Conservation (phyloP, 495 filamentous ascomycete genomes). For the Podospora sp. region DNA sequence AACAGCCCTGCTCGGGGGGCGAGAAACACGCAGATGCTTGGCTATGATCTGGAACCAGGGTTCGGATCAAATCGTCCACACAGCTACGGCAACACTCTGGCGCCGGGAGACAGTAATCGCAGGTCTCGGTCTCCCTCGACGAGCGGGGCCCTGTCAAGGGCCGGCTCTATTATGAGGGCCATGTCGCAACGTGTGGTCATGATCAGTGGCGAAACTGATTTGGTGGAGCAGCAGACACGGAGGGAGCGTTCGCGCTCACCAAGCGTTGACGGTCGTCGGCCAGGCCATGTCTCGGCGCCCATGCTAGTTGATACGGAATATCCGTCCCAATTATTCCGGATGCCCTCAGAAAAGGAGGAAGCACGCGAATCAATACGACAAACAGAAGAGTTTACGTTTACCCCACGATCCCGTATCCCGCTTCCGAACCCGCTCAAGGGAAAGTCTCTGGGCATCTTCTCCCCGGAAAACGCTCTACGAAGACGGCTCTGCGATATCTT, state of each 20-base stretch:
- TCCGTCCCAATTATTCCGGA: slow-evolving; percentile 47
- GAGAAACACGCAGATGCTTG: slow-evolving; percentile 50
- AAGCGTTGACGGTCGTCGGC: slow-evolving; percentile 42
- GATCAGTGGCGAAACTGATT: slow-evolving; percentile 80
- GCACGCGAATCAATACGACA: slow-evolving; percentile 39
- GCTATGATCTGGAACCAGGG: slow-evolving; percentile 56
- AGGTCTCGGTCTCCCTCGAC: slow-evolving; percentile 62
- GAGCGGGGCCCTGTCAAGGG: slow-evolving; percentile 68
- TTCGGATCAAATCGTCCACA: slow-evolving; percentile 42
- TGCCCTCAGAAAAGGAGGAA: slow-evolving; percentile 50
- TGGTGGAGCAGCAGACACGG: slow-evolving; percentile 73
- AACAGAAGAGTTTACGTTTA: slow-evolving; percentile 28
- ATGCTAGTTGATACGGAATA: slow-evolving; percentile 58
- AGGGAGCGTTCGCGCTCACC: slow-evolving; percentile 63
- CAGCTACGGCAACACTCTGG: slow-evolving; percentile 52
- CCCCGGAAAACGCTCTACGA: slow-evolving; percentile 73
- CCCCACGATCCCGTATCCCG: slow-evolving; percentile 43
- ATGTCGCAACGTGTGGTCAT: slow-evolving; percentile 99
- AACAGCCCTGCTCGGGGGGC: slow-evolving; percentile 39
- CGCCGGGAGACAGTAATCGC: slow-evolving; percentile 43
- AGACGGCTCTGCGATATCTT: slow-evolving; percentile 79
- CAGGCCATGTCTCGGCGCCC: slow-evolving; percentile 43
- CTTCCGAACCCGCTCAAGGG: slow-evolving; percentile 83
- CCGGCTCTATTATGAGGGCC: slow-evolving; percentile 90
- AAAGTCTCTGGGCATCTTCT: slow-evolving; percentile 81